A percentile compares a stretch with the other conserved stretches of the same genome.
These are phyloP conservation scores for Phaeophleospora eucalypticola DNA, from an alignment of 2,329 filamentous ascomycete genomes.

Conservation along the genomic window DNA sequence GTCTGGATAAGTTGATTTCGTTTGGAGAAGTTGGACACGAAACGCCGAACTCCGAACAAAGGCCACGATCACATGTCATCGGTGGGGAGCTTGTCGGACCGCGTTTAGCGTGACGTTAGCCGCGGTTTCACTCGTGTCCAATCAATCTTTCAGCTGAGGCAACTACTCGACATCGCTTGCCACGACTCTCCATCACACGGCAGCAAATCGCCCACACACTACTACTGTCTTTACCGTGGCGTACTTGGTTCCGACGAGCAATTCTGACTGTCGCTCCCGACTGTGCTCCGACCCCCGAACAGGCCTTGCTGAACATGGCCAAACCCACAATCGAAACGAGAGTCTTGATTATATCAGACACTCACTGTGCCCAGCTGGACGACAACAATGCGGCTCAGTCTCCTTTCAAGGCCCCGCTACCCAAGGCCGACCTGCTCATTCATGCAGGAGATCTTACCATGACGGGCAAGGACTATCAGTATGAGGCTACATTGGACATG, in stretches of 20 bases:
- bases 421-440: constrained; percentile 35
- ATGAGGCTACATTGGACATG: constrained; percentile 28
- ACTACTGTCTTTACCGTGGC: no score
- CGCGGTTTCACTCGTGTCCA: not conserved
- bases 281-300: no score
- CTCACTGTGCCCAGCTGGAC: constrained; percentile 8
- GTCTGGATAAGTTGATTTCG: not conserved
- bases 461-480: constrained; percentile 29
- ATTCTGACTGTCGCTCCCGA: no score
- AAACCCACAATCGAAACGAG: constrained; percentile 8
- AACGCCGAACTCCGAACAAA: not conserved
- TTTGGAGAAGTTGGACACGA: not conserved
- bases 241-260: no score
- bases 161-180: not conserved
- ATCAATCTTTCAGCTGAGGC: constrained; percentile 1
- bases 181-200: no score
- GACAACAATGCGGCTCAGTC: constrained; percentile 1
- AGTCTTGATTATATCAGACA: constrained; percentile 18
- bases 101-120: not conserved
- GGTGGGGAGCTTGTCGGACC: constrained; percentile 4
- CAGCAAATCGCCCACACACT: no score
- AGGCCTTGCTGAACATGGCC: no score
- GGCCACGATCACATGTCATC: not conserved
- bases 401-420: constrained; percentile 10
- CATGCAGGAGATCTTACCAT: constrained; percentile 40